Percentiles rank a stretch among this genome's conserved stretches.
Evolutionary conservation across 176 grass and related monocot species (phyloP).

Genomic region (Aegilops longissima): DNA sequence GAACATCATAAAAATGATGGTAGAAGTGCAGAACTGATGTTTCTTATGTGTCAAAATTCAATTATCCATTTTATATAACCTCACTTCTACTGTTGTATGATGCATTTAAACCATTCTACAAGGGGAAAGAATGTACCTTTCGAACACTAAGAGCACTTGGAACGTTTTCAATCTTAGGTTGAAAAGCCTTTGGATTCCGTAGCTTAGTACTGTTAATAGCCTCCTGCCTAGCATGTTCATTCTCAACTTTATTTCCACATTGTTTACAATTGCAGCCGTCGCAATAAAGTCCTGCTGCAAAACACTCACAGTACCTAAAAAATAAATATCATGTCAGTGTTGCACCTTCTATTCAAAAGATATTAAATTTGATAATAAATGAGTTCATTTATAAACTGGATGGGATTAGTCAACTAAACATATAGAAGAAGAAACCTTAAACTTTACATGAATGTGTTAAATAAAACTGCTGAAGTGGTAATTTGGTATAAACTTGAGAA

Average conservation of each 20-base stretch:
- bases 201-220: slow-evolving; percentile 60
- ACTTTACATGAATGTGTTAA: not conserved
- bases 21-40: not conserved
- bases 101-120: slow-evolving; percentile 13
- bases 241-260: slow-evolving; percentile 66
- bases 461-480: not conserved
- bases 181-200: slow-evolving; percentile 69
- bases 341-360: slow-evolving; percentile 28
- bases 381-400: slow-evolving; percentile 1
- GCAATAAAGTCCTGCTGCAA: slow-evolving; percentile 68
- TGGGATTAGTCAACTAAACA: not conserved
- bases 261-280: slow-evolving; percentile 76
- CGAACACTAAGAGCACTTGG: slow-evolving; percentile 33
- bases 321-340: slow-evolving; percentile 34
- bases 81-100: not conserved
- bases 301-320: slow-evolving; percentile 80
- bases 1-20: slow-evolving; percentile 3
- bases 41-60: not conserved
- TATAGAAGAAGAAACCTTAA: not conserved
- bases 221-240: slow-evolving; percentile 60
- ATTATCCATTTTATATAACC: slow-evolving; percentile 14
- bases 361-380: slow-evolving; percentile 32
- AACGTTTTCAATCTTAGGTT: slow-evolving; percentile 74
- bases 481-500: slow-evolving; percentile 10
- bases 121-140: slow-evolving; percentile 46